Evolutionary conservation across 768 basidiomycete genomes (phyloP).

Genomic region (Termitomyces bulborhizus): DNA sequence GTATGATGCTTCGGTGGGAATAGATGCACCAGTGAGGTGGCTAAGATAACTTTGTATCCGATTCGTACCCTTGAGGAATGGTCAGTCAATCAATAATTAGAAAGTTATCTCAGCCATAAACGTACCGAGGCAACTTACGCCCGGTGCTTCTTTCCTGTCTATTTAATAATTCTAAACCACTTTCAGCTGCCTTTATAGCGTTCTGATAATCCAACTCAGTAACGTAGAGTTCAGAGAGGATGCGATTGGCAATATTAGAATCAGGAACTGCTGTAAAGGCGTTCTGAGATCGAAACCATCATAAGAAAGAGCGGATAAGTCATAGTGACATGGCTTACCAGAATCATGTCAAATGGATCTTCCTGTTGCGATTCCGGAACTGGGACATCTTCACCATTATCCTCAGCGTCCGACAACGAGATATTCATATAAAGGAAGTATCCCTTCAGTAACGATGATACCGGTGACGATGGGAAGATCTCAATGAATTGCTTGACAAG

Average conservation of each 20-base stretch:
- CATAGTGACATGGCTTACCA: constrained; percentile 40
- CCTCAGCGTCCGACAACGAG: constrained; percentile 32
- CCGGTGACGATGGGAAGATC: constrained; percentile 55
- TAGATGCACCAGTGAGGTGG: constrained; percentile 74
- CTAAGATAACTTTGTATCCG: constrained; percentile 67
- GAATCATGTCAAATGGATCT: constrained; percentile 54
- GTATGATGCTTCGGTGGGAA: constrained; percentile 88
- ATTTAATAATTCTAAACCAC: constrained; percentile 52
- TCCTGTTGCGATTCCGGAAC: constrained; percentile 31
- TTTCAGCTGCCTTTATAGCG: constrained; percentile 65
- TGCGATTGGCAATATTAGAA: constrained; percentile 61
- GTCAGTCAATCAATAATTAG: not conserved
- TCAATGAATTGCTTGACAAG: constrained; percentile 54
- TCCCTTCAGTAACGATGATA: constrained; percentile 54
- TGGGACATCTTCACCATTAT: constrained; percentile 27
- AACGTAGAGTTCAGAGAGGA: constrained; percentile 61
- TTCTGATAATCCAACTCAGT: constrained; percentile 69
- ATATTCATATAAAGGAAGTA: constrained; percentile 63
- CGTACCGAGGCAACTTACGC: constrained; percentile 43
- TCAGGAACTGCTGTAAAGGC: constrained; percentile 42
- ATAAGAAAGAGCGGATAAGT: not conserved
- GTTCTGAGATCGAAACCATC: constrained; percentile 32
- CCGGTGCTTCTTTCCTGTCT: constrained; percentile 54
- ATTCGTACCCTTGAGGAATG: constrained; percentile 45
- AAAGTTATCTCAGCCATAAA: not conserved